Evolutionary conservation across 805 yeast species (phyloP).

Genomic region (Dipodascus albidus): DNA sequence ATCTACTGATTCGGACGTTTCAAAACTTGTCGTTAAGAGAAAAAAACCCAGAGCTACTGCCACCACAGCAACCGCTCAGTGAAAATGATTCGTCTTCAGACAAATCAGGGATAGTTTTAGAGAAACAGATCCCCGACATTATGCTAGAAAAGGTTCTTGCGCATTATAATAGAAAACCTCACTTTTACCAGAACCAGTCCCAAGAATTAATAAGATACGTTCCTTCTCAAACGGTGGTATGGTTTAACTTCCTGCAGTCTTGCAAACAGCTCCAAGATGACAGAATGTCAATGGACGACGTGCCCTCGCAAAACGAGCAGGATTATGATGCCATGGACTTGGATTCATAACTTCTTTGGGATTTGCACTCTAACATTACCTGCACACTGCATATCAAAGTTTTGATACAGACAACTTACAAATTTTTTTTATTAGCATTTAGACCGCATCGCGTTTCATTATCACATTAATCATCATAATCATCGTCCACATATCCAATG

Average conservation of each 20-base stretch:
- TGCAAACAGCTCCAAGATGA: too few relatives aligned
- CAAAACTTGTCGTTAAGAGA: neutral
- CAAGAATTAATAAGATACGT: neutral
- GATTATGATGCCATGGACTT: neutral
- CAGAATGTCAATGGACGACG: too few relatives aligned
- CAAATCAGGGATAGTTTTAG: too few relatives aligned
- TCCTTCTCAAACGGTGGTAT: neutral
- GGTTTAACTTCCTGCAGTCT: neutral
- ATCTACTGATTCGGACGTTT: neutral
- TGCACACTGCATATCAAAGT: constrained; percentile 1
- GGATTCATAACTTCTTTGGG: neutral
- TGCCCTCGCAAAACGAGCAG: too few relatives aligned
- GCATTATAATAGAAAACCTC: neutral
- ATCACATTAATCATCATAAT: constrained; percentile 4
- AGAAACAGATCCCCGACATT: neutral
- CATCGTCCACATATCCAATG: constrained; percentile 1
- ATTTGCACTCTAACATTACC: neutral
- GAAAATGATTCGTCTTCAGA: too few relatives aligned
- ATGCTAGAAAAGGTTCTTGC: neutral
- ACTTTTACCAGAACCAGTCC: neutral
- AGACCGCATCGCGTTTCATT: constrained; percentile 3
- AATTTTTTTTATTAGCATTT: neutral
- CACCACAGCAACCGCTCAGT: too few relatives aligned
- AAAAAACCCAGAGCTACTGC: too few relatives aligned
- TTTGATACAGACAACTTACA: constrained; percentile 4